Percentiles rank a stretch among this genome's conserved stretches.
phyloP scores from a whole-genome alignment of 345 rosid genomes.

The Gossypium raimondii region DNA sequence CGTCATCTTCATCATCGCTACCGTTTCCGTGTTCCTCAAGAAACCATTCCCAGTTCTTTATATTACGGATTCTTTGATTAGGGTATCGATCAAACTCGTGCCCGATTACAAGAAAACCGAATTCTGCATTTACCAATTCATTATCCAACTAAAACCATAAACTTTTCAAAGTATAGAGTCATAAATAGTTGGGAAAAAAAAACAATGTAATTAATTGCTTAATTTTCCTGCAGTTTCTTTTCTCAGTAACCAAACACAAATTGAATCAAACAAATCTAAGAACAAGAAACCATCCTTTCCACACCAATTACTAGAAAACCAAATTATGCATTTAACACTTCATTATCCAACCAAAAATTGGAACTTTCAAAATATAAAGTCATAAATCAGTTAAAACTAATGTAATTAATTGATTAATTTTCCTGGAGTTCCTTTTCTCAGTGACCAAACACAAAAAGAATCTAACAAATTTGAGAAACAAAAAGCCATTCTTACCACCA shows the following conservation, averaged over 20 bases:
- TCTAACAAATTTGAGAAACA: neutral
- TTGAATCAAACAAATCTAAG: neutral
- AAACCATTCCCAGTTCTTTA: conserved; percentile 78
- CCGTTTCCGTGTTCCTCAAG: conserved; percentile 42
- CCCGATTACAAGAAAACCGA: conserved; percentile 76
- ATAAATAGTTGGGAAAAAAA: too few species aligned
- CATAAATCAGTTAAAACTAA: neutral
- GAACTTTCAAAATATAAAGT: neutral
- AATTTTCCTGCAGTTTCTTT: neutral
- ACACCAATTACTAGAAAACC: too few species aligned
- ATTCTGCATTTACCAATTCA: conserved; percentile 47
- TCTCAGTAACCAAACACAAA: neutral
- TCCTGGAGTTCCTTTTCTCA: neutral
- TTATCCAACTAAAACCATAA: neutral
- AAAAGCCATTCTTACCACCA: neutral
- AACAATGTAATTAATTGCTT: neutral
- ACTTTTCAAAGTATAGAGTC: neutral
- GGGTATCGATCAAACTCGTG: conserved; percentile 66
- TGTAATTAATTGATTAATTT: neutral
- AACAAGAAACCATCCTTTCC: neutral
- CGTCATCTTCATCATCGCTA: conserved; percentile 27
- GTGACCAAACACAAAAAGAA: neutral
- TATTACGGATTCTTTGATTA: conserved; percentile 33
- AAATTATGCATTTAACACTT: too few species aligned
- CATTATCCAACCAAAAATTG: neutral